Conservation (phyloP, 805 yeast genomes). For the Saturnispora silvae region DNA sequence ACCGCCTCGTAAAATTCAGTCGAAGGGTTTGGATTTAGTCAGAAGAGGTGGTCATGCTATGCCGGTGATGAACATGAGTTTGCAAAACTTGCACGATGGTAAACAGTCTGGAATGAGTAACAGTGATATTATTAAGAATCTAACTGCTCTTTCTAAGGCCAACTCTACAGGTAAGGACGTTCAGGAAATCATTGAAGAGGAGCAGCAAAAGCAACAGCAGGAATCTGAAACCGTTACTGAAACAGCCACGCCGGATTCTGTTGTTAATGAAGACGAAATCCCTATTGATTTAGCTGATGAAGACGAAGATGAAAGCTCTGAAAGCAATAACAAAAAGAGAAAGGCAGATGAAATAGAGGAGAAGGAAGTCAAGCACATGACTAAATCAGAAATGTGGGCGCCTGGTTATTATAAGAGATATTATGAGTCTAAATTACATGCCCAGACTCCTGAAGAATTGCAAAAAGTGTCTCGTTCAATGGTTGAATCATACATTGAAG, state of each 20-base stretch:
- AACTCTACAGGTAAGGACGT: slow-evolving; percentile 61
- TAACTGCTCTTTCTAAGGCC: slow-evolving; percentile 55
- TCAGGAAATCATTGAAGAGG: slow-evolving; percentile 39
- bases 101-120: slow-evolving; percentile 57
- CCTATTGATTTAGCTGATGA: slow-evolving; percentile 23
- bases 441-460: slow-evolving; percentile 43
- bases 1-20: slow-evolving; percentile 33
- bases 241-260: no score
- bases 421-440: slow-evolving; percentile 63
- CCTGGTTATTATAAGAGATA: slow-evolving; percentile 82
- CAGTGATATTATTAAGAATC: slow-evolving; percentile 56
- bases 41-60: slow-evolving; percentile 33
- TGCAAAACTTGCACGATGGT: slow-evolving; percentile 62
- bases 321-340: slow-evolving; percentile 12
- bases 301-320: slow-evolving; percentile 3
- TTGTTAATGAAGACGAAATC: slow-evolving; percentile 7
- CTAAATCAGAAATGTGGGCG: slow-evolving; percentile 49
- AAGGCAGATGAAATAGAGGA: slow-evolving; percentile 13
- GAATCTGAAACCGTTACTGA: no score
- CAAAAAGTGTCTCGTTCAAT: slow-evolving; percentile 45
- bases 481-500: slow-evolving; percentile 73
- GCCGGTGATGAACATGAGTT: slow-evolving; percentile 63
- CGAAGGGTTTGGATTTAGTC: slow-evolving; percentile 68
- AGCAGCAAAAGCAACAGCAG: slow-evolving; percentile 26
- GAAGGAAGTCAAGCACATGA: slow-evolving; percentile 9